Conservation (phyloP, 2,329 filamentous ascomycete species). For the Hirsutella rhossiliensis region DNA sequence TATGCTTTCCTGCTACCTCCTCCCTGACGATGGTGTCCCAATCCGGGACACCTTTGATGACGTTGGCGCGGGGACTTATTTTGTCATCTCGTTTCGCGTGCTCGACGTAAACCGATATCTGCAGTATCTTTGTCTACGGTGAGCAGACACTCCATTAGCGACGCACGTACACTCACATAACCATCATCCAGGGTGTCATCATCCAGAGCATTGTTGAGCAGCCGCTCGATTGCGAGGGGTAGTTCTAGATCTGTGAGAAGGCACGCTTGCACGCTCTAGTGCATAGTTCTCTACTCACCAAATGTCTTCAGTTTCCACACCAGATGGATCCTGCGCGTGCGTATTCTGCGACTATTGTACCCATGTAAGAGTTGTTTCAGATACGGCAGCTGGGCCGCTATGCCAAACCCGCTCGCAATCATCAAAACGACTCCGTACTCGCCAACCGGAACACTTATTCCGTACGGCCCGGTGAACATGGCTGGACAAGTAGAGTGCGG, state of each 20-base stretch:
- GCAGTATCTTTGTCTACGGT: background rate
- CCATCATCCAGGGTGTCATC: slow-evolving; percentile 5
- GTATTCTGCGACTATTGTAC: slow-evolving; percentile 16
- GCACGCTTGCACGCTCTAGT: background rate
- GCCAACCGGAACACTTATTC: slow-evolving; percentile 12
- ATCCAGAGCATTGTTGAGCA: slow-evolving; percentile 2
- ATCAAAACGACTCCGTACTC: slow-evolving; percentile 20
- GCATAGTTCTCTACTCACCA: slow-evolving; percentile 6
- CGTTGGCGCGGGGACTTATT: slow-evolving; percentile 1
- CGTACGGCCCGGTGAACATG: slow-evolving; percentile 19
- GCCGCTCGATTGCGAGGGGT: slow-evolving; percentile 1
- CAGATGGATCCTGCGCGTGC: slow-evolving; percentile 17
- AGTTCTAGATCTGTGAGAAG: slow-evolving; percentile 2
- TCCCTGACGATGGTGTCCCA: slow-evolving; percentile 1
- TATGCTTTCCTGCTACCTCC: slow-evolving; percentile 3
- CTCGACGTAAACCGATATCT: slow-evolving; percentile 1
- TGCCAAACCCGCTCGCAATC: slow-evolving; percentile 20
- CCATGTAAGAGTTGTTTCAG: slow-evolving; percentile 21
- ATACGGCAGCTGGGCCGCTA: slow-evolving; percentile 19
- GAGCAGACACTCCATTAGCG: background rate
- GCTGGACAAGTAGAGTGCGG: slow-evolving; percentile 5
- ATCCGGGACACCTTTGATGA: slow-evolving; percentile 1
- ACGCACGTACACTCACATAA: slow-evolving; percentile 2
- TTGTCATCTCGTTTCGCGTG: background rate
- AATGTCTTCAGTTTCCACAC: slow-evolving; percentile 18